phyloP scores from a whole-genome alignment of 1,139 yeast species.

The Geotrichum restrictum region DNA sequence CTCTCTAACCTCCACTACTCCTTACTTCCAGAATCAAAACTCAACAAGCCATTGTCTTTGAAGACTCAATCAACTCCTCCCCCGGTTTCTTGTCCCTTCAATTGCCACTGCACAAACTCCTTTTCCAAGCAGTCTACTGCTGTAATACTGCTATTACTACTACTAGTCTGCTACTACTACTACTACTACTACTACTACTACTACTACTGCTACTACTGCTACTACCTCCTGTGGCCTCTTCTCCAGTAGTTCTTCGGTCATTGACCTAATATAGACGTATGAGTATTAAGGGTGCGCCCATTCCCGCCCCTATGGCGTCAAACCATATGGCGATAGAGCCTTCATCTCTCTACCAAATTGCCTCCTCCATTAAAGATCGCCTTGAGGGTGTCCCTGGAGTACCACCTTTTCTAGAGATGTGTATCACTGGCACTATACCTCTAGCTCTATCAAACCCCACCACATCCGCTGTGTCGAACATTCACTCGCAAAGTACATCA shows the following conservation, averaged over 20 bases:
- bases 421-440: conserved; percentile 25
- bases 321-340: conserved; percentile 19
- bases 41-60: no score
- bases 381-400: conserved; percentile 65
- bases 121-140: background rate
- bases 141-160: no score
- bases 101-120: background rate
- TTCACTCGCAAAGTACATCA: conserved; percentile 9
- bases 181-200: no score
- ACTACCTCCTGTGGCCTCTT: background rate
- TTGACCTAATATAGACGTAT: background rate
- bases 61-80: no score
- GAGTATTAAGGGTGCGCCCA: conserved; percentile 18
- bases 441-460: conserved; percentile 4
- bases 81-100: background rate
- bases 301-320: conserved; percentile 18
- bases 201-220: conserved; percentile 1
- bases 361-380: conserved; percentile 55
- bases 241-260: no score
- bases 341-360: conserved; percentile 66
- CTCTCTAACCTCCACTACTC: background rate
- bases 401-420: conserved; percentile 60
- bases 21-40: background rate
- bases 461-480: background rate
- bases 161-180: no score